Evolutionary conservation across 495 filamentous ascomycete genomes (phyloP).

Genomic region (Cryomyces antarcticus): DNA sequence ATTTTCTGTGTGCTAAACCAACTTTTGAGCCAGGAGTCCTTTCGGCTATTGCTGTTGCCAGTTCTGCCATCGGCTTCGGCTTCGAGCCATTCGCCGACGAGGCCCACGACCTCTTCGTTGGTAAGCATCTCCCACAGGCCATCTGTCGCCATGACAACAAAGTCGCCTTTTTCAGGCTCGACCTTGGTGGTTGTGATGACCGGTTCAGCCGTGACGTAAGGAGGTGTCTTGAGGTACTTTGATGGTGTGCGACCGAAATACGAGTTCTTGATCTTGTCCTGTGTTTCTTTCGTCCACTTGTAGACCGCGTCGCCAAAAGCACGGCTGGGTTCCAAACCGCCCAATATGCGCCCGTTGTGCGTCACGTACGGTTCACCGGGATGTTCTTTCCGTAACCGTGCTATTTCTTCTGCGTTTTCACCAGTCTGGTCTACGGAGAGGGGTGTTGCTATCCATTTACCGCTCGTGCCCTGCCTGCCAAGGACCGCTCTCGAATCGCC

Average conservation of each 20-base stretch:
- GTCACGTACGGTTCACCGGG: constrained; percentile 74
- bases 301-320: constrained; percentile 94
- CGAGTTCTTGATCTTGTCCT: constrained; percentile 54
- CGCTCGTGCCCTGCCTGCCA: constrained; percentile 52
- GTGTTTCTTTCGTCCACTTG: constrained; percentile 78
- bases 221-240: constrained; percentile 64
- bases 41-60: constrained; percentile 8
- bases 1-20: constrained; percentile 29
- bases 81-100: constrained; percentile 95
- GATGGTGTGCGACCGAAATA: constrained; percentile 70
- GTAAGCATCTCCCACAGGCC: constrained; percentile 98
- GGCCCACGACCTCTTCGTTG: constrained; percentile 91
- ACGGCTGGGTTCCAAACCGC: constrained; percentile 74
- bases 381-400: constrained; percentile 62
- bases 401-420: constrained; percentile 59
- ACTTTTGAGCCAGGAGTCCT: constrained; percentile 30
- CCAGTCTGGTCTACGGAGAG: constrained; percentile 90
- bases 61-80: constrained; percentile 21
- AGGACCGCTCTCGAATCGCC: constrained; percentile 89
- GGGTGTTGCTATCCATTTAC: constrained; percentile 83
- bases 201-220: constrained; percentile 95
- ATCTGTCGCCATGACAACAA: constrained; percentile 90
- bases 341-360: constrained; percentile 71
- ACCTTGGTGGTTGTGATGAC: constrained; percentile 90
- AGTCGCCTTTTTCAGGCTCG: constrained; percentile 76